These are phyloP conservation scores for Dipteronia sinensis DNA, from an alignment of 345 rosid species.

Conservation along the genomic window DNA sequence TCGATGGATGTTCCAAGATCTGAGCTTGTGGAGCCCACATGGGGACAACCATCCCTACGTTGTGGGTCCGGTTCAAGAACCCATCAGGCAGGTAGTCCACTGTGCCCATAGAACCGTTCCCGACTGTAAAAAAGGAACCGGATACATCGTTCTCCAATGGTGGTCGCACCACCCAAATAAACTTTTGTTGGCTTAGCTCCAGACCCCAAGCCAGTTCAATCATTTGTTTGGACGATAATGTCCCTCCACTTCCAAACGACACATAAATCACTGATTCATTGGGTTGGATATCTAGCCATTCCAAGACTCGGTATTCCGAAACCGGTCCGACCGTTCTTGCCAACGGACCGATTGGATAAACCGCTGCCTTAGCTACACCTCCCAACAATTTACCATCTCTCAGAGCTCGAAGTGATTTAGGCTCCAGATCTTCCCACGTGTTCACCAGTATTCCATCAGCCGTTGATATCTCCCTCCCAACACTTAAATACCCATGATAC, in stretches of 20 bases:
- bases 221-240: slow-evolving; percentile 38
- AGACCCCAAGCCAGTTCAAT: slow-evolving; percentile 48
- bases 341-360: slow-evolving; percentile 45
- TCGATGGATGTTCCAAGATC: slow-evolving; percentile 56
- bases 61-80: slow-evolving; percentile 30
- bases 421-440: slow-evolving; percentile 53
- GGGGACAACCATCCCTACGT: slow-evolving; percentile 46
- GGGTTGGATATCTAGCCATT: slow-evolving; percentile 47
- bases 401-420: slow-evolving; percentile 33
- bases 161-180: slow-evolving; percentile 46
- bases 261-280: slow-evolving; percentile 41
- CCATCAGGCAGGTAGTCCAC: slow-evolving; percentile 21
- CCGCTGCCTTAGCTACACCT: slow-evolving; percentile 22
- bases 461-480: slow-evolving; percentile 32
- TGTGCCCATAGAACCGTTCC: neutral
- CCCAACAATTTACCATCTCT: slow-evolving; percentile 27
- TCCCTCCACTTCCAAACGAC: slow-evolving; percentile 52
- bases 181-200: slow-evolving; percentile 34
- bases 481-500: slow-evolving; percentile 22
- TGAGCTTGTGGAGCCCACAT: slow-evolving; percentile 67
- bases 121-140: slow-evolving; percentile 28
- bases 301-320: slow-evolving; percentile 13
- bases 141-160: slow-evolving; percentile 40
- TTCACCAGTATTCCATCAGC: slow-evolving; percentile 59
- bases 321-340: neutral